A percentile compares a stretch with the other conserved stretches of the same genome.
Evolutionary conservation across 1,139 yeast species (phyloP).

Genomic region (Entelexis sorbosivorans): DNA sequence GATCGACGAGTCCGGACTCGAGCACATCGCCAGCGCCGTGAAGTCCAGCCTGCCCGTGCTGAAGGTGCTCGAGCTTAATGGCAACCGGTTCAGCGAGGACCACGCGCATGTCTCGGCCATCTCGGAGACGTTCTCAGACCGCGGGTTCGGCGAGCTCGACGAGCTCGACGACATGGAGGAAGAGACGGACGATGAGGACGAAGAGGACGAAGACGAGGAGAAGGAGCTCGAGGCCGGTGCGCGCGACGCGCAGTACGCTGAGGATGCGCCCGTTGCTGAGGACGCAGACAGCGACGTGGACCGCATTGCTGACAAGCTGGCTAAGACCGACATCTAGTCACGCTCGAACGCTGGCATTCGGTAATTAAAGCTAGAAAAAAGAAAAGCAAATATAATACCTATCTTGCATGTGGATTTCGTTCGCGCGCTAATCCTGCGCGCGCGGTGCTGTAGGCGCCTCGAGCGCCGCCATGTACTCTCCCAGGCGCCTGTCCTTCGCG

Average conservation of each 20-base stretch:
- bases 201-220: constrained; percentile 50
- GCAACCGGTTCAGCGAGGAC: constrained; percentile 82
- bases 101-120: constrained; percentile 47
- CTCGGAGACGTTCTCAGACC: constrained; percentile 51
- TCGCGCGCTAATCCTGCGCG: neutral
- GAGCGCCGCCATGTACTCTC: neutral
- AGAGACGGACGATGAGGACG: constrained; percentile 74
- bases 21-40: constrained; percentile 44
- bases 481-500: constrained; percentile 44
- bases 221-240: constrained; percentile 42
- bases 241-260: constrained; percentile 50
- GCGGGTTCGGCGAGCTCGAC: constrained; percentile 74
- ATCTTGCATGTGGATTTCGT: neutral
- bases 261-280: constrained; percentile 30
- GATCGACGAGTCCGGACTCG: constrained; percentile 56
- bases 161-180: constrained; percentile 93
- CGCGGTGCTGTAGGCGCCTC: neutral
- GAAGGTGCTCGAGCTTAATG: constrained; percentile 68
- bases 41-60: constrained; percentile 49
- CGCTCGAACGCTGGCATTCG: neutral
- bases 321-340: constrained; percentile 36
- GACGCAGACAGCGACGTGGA: constrained; percentile 42
- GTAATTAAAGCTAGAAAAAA: neutral
- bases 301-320: constrained; percentile 48
- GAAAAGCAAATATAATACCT: neutral